These are phyloP conservation scores for Helianthus tuberosus DNA, from an alignment of 129 eudicot genomes.

Conservation along the genomic window DNA sequence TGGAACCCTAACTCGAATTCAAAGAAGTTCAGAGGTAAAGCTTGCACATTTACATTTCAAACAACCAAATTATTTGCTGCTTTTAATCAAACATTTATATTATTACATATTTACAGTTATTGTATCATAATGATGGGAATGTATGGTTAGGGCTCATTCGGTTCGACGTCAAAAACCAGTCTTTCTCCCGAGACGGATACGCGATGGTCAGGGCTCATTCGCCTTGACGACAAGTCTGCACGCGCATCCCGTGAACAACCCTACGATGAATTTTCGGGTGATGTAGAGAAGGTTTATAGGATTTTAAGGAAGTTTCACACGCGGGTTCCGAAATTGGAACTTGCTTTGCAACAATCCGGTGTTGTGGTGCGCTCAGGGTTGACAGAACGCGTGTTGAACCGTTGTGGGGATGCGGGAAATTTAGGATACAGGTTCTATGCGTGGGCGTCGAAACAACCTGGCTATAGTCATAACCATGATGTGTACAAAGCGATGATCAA, in stretches of 20 bases:
- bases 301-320: slow-evolving; percentile 78
- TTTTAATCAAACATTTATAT: background rate
- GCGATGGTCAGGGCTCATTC: slow-evolving; percentile 50
- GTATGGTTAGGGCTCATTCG: slow-evolving; percentile 42
- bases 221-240: slow-evolving; percentile 43
- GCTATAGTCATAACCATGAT: slow-evolving; percentile 68
- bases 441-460: slow-evolving; percentile 81
- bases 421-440: slow-evolving; percentile 77
- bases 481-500: slow-evolving; percentile 73
- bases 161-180: slow-evolving; percentile 22
- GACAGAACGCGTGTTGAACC: slow-evolving; percentile 71
- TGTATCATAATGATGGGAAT: slow-evolving; percentile 23
- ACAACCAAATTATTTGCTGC: background rate
- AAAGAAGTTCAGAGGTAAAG: slow-evolving; percentile 12
- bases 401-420: slow-evolving; percentile 91
- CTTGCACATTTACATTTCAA: slow-evolving; percentile 4
- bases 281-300: slow-evolving; percentile 74
- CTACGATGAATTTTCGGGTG: slow-evolving; percentile 67
- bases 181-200: slow-evolving; percentile 16
- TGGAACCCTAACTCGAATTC: background rate
- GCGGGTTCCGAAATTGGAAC: slow-evolving; percentile 80
- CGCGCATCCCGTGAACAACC: slow-evolving; percentile 33
- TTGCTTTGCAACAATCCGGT: slow-evolving; percentile 81
- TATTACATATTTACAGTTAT: slow-evolving; percentile 15
- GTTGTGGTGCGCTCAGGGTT: slow-evolving; percentile 63